These are phyloP conservation scores for Oidium heveae DNA, from an alignment of 2,329 filamentous ascomycete genomes.

Conservation along the genomic window DNA sequence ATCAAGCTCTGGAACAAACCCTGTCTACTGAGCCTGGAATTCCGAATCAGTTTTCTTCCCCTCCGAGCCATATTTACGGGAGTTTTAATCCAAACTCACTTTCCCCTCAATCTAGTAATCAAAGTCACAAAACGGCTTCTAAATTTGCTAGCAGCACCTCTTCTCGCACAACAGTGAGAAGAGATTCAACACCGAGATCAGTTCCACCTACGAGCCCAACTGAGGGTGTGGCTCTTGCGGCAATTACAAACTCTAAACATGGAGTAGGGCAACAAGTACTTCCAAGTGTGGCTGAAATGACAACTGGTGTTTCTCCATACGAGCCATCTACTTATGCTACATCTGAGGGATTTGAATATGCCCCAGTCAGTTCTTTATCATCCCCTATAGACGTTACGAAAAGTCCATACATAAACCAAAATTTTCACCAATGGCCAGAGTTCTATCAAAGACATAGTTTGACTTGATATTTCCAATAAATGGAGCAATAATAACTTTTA, in stretches of 20 bases:
- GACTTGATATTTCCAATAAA: constrained; percentile 20
- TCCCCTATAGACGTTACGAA: constrained; percentile 10
- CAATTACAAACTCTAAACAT: constrained; percentile 9
- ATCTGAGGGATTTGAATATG: constrained; percentile 7
- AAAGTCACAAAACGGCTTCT: neutral
- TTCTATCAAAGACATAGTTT: constrained; percentile 28
- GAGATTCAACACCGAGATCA: constrained; percentile 13
- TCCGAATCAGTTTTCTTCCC: neutral
- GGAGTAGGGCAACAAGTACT: constrained; percentile 17
- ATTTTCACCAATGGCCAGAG: constrained; percentile 11
- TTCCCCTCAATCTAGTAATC: neutral
- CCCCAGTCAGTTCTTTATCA: constrained; percentile 20
- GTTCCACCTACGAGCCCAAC: constrained; percentile 16
- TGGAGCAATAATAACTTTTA: constrained; percentile 16
- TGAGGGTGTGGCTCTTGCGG: constrained; percentile 14
- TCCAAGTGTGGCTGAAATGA: constrained; percentile 37
- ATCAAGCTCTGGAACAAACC: constrained; percentile 1
- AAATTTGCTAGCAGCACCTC: neutral
- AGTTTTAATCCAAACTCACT: neutral
- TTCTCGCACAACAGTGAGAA: constrained; percentile 10
- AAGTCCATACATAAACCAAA: neutral
- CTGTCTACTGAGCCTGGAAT: neutral
- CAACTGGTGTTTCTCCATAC: constrained; percentile 36
- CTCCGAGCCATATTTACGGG: neutral
- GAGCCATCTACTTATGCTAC: constrained; percentile 28